These are phyloP conservation scores for Sporothrix curviconia DNA, from an alignment of 2,329 filamentous ascomycete genomes.

Conservation along the genomic window DNA sequence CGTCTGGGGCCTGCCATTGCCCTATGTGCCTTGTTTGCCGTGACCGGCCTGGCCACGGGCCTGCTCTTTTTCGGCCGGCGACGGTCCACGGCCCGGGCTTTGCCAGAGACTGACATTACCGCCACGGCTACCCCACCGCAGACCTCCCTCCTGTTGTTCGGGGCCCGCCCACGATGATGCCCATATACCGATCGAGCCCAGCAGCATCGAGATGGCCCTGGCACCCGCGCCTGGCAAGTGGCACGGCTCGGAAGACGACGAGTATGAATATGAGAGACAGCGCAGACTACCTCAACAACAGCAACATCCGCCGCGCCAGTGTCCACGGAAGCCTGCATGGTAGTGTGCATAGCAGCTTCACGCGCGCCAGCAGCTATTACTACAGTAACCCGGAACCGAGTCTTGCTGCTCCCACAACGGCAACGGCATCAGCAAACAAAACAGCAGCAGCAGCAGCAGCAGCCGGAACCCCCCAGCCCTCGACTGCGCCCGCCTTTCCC, in stretches of 20 bases:
- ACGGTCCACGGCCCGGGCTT: conserved; percentile 20
- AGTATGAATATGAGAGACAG: background rate
- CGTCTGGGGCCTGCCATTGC: conserved; percentile 80
- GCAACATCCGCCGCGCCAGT: background rate
- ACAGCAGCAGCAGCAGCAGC: background rate
- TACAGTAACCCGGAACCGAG: background rate
- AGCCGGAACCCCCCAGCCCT: background rate
- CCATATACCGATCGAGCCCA: conserved; percentile 4
- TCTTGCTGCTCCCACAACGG: conserved; percentile 1
- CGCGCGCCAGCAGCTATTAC: background rate
- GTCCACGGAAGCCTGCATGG: background rate
- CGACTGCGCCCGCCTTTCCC: background rate
- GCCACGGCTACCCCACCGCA: too few species aligned
- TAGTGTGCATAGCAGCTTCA: background rate
- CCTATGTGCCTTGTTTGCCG: conserved; percentile 64
- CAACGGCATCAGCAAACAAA: conserved; percentile 1
- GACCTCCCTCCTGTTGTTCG: too few species aligned
- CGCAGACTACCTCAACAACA: background rate
- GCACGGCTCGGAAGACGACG: conserved; percentile 4
- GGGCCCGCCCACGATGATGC: too few species aligned
- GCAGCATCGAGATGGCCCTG: conserved; percentile 22
- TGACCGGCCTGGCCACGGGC: conserved; percentile 51
- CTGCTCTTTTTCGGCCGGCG: conserved; percentile 58
- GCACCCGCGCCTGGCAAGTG: background rate
- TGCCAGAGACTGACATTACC: too few species aligned